Evolutionary conservation across 179 eudicot genomes (phyloP).

Genomic region (Drosera spatulata): DNA sequence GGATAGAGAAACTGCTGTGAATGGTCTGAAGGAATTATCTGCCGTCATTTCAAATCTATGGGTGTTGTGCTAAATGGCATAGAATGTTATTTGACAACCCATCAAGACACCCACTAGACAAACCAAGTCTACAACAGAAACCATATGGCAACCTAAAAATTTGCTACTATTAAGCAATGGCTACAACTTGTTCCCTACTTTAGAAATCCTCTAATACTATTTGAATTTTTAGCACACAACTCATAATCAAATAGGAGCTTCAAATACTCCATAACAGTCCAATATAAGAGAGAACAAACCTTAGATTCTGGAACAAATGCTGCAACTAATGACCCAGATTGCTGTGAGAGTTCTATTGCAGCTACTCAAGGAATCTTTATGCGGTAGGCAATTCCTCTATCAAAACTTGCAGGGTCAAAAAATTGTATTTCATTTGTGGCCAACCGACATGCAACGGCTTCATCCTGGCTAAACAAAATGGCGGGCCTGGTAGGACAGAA

Average conservation of each 20-base stretch:
- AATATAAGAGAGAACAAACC: slow-evolving; percentile 30
- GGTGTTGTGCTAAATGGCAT: too few species aligned
- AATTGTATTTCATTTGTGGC: slow-evolving; percentile 86
- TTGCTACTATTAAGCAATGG: background rate
- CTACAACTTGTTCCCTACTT: background rate
- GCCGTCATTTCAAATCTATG: too few species aligned
- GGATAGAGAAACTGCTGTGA: too few species aligned
- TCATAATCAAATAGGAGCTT: background rate
- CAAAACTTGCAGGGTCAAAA: slow-evolving; percentile 62
- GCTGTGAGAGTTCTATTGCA: slow-evolving; percentile 68
- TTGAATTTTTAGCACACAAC: background rate
- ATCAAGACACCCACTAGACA: too few species aligned
- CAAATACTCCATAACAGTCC: background rate
- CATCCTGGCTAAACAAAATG: slow-evolving; percentile 64
- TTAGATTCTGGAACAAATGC: slow-evolving; percentile 87
- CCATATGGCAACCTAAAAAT: background rate
- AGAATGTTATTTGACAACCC: too few species aligned
- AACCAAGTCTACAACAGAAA: slow-evolving; percentile 2
- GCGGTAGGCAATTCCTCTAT: slow-evolving; percentile 63
- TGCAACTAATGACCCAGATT: slow-evolving; percentile 79
- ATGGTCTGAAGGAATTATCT: too few species aligned
- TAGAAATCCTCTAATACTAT: background rate
- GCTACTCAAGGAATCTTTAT: slow-evolving; percentile 78
- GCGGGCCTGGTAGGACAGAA: slow-evolving; percentile 49
- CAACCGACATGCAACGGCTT: slow-evolving; percentile 68